Base-by-base conservation (phyloP, 2,329 filamentous ascomycete genomes). In the Colletotrichum sp. region DNA sequence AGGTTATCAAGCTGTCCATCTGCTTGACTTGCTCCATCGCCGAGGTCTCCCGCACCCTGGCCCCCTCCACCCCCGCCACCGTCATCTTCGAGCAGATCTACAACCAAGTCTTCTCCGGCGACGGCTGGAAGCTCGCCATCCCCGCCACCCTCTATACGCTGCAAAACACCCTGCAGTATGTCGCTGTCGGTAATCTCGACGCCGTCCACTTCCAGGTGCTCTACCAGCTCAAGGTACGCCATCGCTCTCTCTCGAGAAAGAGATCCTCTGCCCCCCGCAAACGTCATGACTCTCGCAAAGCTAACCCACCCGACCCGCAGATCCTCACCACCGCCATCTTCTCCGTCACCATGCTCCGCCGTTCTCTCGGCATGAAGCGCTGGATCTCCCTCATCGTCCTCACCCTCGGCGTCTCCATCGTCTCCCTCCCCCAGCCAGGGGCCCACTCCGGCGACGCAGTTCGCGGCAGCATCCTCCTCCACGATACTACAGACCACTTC, bases 41-140 rank as follows among this genome's bases (percentile, higher is more conserved):
- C 88, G 96, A 98, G 80, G 93, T 95, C 69, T 96, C 96, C 21
- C 90, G 92, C 80, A 94, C 92, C 10, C 89, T 95, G 10, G 94
- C 95, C 8, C 92, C 95, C 9, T 94, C 95, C 36, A 95, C 95
- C 26, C 94, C 95, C 3, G 94, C 94, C 24, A 95, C 95, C 0
- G 92, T 95, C 2, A 89, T 98, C 21, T 95, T 98, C 82, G 91
- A 93, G 80, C 93, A 95, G 81, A 92, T 99, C 28, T 94, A 93
- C 81, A 93, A 92, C 80, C 92, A 93, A 34, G 94, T 98, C 18
- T 98, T 99, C 82, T 93, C 94, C 1, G 93, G 94, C 12, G 97
- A 99, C 82, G 96, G 96, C 79, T 99, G 96, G 96, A 98, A 98
- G 85, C 87, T 99, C 78, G 95, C 95, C 10, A 93, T 99, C 57